Evolutionary conservation across 805 yeast genomes (phyloP), one percentile per base, ranked within the genome.

Genomic region (Ogataea ganodermae): DNA sequence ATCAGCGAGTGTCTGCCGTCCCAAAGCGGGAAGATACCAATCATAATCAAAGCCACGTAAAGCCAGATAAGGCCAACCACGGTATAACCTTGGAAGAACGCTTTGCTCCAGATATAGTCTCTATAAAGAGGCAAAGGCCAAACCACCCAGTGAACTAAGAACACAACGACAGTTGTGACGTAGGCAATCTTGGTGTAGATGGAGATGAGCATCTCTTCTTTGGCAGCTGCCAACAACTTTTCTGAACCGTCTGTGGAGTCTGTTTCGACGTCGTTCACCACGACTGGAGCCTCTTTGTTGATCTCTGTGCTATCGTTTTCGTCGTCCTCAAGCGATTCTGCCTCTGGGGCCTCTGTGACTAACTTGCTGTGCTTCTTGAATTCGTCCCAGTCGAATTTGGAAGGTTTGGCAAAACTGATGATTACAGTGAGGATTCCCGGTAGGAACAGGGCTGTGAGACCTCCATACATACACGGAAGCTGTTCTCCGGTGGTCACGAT

Each of bases 51-150:
- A 0, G 73, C 62, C 22, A 54, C 28, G 46, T 65, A 66, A 5
- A 65, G 53, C 72, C 73, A 68, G 21, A 69, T 55, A 21, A 69
- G 39, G 2, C 63, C 56, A 31, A 69, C 66, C 6, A 62, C 62
- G 7, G 62, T 60, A 39, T 58, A 67, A 1, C 72, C 72, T 32
- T 54, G 52, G 49, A 67, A 70, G 42, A 60, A 69, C 7, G 67
- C 50, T 38, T 52, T 55, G 28, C 59, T 53, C 62, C 68, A 67
- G 28, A 67, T 62, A 57, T 63, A 69, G 42, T 69, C 67, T 43
- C 72, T 56, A 46, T 69, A 69, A 21, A 68, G 52, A 6, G 72
- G 69, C 41, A 68, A 52, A 23, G 74, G 72, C 70, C 72, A 68
- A n/a, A 69, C 44, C 1, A 70, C 70, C 70, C 72, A 68, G 2